Evolutionary conservation across 495 filamentous ascomycete species (phyloP), one percentile per base, ranked within the genome.

Genomic region (Pyrenopolyporus hunteri): DNA sequence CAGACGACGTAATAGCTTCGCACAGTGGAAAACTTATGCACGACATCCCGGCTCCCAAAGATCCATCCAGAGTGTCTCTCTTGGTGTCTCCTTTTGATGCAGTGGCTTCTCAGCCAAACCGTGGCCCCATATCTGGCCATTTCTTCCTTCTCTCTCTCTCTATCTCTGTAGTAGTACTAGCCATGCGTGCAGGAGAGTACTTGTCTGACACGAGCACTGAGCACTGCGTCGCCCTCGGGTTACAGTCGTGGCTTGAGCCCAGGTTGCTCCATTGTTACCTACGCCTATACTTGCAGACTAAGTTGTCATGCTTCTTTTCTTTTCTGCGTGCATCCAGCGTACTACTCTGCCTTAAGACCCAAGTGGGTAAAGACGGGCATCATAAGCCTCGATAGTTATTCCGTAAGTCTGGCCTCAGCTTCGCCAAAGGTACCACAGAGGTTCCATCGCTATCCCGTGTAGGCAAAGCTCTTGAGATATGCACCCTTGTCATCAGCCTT

Each of bases 251-350:
- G 63, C 63, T 66, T 60, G 52, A 53, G 39, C 44, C 63, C 43
- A 61, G 63, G 52, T 60, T 61, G 52, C 37, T 52, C 57, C 28
- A 57, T 66, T 61, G 57, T 60, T 57, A 60, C 63, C 42, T 61
- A 53, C 37, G 20, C 23, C 51, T 23, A 32, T 59, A 32, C 32
- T 57, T 57, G 32, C 57, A 43, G 33, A 9, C 22, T 43, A 13
- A 19, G 40, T 45, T 5, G n/a, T 29, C 22, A 20, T 32, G 8
- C 36, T 39, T 57, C 60, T n/a, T 42, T 47, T 39, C 32, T 11
- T 35, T 33, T 16, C 48, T 17, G 47, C 43, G 40, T 17, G 7
- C 13, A 45, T n/a, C 40, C 14, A 10, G 9, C 14, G 26, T 23
- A 23, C 43, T 25, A 32, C 43, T 19, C 23, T 8, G 14, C 57